Base-by-base conservation (phyloP, 129 eudicot species). In the carrot (Daucus carota) region DNA sequence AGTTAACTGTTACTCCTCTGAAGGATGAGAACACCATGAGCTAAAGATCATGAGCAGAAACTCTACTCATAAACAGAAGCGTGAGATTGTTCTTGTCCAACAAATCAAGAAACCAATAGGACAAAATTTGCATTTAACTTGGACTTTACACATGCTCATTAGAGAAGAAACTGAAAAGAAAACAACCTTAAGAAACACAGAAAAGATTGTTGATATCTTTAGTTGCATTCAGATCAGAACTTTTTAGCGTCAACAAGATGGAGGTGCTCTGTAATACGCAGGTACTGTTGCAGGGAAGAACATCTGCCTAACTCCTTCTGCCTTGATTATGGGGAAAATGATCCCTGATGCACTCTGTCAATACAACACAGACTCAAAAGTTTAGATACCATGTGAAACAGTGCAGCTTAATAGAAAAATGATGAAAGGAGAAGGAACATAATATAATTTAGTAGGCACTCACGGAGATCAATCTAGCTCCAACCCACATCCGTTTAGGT, bases 201-300 rank as follows among this genome's bases (percentile, higher is more conserved):
- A 40, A 41, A 40, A 41, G 34, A 70, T 34, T 22, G 17, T 22
- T 4, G 46, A 18, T 70, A 70, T 70, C 52, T 44, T 22, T 70
- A n/a, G n/a, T 18, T 67, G 70, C 15, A 68, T 33, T 38, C 73
- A 68, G 46, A 68, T 68, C 28, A 68, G 28, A 40, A 38, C 47
- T 17, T 33, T 38, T 17, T 68, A 9, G 11, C 74, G 15, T 50
- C 14, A 57, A 15, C 62, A 44, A 54, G 16, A 43, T 63, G 78
- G 82, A 43, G 82, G 82, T 57, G 78, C 82, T 79, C 82, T 73
- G 50, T 79, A 79, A 66, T 79, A 79, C 40, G 82, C 82, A 31
- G 82, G 82, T 73, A 79, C 78, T 26, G 77, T 79, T 8, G 82
- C 82, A 22, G 82, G 82, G 65, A 79, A 79, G 73, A 79, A 79